phyloP scores from a whole-genome alignment of 1,139 yeast species.

The Ashbya aceris region DNA sequence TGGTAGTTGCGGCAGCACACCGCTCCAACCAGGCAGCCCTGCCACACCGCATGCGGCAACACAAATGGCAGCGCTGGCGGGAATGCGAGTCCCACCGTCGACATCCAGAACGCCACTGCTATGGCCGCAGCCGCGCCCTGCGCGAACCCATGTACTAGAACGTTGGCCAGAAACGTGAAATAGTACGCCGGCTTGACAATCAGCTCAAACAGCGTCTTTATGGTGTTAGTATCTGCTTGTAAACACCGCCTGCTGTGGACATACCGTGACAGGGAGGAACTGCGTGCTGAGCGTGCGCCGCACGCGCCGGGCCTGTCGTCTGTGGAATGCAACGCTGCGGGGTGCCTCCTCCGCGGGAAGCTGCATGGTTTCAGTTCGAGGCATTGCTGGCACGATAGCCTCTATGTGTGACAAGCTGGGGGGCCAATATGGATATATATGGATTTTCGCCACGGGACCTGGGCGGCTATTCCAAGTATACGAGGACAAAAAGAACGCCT shows the following conservation, averaged over 20 bases:
- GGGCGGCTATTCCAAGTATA: too few species aligned
- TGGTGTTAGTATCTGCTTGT: not conserved
- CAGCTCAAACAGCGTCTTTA: not conserved
- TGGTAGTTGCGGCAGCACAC: constrained; percentile 2
- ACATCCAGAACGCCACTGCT: constrained; percentile 2
- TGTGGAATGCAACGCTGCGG: too few species aligned
- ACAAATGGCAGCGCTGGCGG: constrained; percentile 2
- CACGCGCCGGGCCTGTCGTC: too few species aligned
- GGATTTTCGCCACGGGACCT: too few species aligned
- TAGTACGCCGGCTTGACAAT: constrained; percentile 1
- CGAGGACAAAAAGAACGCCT: too few species aligned
- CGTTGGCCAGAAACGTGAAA: constrained; percentile 1
- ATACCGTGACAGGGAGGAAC: not conserved
- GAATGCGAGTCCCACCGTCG: constrained; percentile 3
- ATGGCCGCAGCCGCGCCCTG: constrained; percentile 1
- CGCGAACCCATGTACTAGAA: not conserved
- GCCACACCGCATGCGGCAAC: constrained; percentile 2
- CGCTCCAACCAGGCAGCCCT: not conserved
- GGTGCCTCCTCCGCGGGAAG: too few species aligned
- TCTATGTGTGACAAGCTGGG: too few species aligned
- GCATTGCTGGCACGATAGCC: too few species aligned
- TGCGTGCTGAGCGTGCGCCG: not conserved
- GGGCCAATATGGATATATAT: too few species aligned
- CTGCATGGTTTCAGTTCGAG: too few species aligned
- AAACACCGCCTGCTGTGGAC: not conserved